Percentiles rank a stretch among this genome's conserved stretches.
Evolutionary conservation across 176 grass and related monocot species (phyloP).

Genomic region (Elymus sibiricus): DNA sequence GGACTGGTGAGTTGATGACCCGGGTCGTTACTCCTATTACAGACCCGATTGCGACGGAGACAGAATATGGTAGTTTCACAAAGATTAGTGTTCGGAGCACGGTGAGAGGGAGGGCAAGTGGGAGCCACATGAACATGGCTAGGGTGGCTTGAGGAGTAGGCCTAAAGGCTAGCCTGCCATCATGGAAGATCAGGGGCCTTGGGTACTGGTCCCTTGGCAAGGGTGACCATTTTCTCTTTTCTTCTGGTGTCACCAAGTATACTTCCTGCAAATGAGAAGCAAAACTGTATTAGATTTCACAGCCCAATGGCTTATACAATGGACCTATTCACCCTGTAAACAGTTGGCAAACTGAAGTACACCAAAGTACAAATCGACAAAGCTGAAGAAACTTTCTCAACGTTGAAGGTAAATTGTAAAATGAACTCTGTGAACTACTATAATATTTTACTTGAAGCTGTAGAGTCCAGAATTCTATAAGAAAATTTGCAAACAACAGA

Average conservation of each 20-base stretch:
- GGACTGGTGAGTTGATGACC: neutral
- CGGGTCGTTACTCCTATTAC: conserved; percentile 43
- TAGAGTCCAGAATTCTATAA: neutral
- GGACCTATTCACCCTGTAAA: neutral
- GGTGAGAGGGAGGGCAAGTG: conserved; percentile 41
- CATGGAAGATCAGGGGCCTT: conserved; percentile 78
- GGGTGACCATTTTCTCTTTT: conserved; percentile 62
- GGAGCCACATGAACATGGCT: conserved; percentile 81
- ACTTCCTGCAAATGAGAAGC: conserved; percentile 47
- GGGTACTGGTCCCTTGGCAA: conserved; percentile 53
- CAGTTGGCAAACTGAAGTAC: neutral
- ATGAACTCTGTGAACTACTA: neutral
- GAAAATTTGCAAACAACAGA: neutral
- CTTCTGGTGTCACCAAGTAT: conserved; percentile 43
- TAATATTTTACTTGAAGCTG: neutral
- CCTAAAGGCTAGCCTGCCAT: conserved; percentile 76
- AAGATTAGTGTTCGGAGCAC: conserved; percentile 53
- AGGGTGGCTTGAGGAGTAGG: conserved; percentile 56
- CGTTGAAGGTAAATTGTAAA: neutral
- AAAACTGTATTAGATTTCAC: neutral
- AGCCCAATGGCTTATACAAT: neutral
- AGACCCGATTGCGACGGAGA: conserved; percentile 37
- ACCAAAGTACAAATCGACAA: neutral
- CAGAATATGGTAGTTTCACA: conserved; percentile 47
- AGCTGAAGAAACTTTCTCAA: neutral